A percentile compares a stretch with the other conserved stretches of the same genome.
Evolutionary conservation across 2,329 filamentous ascomycete genomes (phyloP).

Genomic region (Colletotrichum liriopes): DNA sequence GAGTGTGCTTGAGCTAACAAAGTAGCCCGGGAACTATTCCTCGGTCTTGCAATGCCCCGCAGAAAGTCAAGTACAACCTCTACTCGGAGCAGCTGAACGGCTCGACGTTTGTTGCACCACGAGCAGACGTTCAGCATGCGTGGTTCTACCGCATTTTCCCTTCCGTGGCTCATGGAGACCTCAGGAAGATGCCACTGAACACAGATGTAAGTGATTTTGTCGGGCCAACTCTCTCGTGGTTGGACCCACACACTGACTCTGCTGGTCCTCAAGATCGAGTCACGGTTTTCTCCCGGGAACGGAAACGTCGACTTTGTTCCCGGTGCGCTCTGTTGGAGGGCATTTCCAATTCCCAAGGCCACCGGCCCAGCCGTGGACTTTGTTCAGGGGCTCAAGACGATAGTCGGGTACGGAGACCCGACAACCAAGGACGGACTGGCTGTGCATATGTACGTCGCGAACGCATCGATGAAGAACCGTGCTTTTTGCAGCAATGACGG

Average conservation of each 20-base stretch:
- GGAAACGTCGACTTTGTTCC: slow-evolving; percentile 56
- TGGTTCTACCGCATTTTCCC: slow-evolving; percentile 52
- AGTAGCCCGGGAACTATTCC: slow-evolving; percentile 40
- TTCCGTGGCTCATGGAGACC: slow-evolving; percentile 46
- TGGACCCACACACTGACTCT: neutral
- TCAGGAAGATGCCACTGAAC: slow-evolving; percentile 37
- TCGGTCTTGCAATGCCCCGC: slow-evolving; percentile 57
- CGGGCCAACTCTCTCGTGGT: slow-evolving; percentile 14
- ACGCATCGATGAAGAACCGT: slow-evolving; percentile 60
- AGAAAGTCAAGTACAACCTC: slow-evolving; percentile 58
- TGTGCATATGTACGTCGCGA: slow-evolving; percentile 64
- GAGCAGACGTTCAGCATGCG: slow-evolving; percentile 44
- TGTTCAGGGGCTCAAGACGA: slow-evolving; percentile 63
- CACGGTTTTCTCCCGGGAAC: slow-evolving; percentile 58
- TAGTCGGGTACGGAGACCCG: slow-evolving; percentile 65
- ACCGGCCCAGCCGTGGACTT: slow-evolving; percentile 56
- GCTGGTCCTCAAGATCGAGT: slow-evolving; percentile 43
- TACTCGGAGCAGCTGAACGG: slow-evolving; percentile 66
- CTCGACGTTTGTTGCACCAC: slow-evolving; percentile 51
- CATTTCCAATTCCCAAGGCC: slow-evolving; percentile 49
- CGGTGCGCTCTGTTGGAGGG: slow-evolving; percentile 59
- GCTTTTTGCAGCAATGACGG: slow-evolving; percentile 72
- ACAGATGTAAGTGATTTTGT: slow-evolving; percentile 30
- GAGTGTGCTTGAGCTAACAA: slow-evolving; percentile 12
- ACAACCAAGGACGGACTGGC: slow-evolving; percentile 66